Percentiles rank a stretch among this genome's conserved stretches.
Conservation (phyloP, 352 stramenopile species). For the Pythium aquatile region DNA sequence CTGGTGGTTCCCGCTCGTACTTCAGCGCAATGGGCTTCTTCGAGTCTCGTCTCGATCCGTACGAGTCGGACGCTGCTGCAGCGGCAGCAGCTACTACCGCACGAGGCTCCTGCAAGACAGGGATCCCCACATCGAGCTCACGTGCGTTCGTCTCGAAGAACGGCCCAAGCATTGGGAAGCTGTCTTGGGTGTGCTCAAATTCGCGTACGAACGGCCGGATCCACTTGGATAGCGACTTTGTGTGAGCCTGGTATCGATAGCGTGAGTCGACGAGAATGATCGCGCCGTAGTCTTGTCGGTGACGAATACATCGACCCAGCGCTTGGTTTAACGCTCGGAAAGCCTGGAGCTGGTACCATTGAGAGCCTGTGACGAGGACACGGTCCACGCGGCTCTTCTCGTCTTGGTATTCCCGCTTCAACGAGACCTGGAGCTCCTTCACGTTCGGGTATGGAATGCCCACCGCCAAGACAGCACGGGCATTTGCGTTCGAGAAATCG, state of each 20-base stretch:
- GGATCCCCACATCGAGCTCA: constrained; percentile 34
- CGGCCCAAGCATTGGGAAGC: constrained; percentile 51
- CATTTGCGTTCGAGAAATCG: constrained; percentile 98
- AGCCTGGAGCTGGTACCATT: constrained; percentile 98
- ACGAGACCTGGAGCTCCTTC: constrained; percentile 88
- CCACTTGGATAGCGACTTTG: constrained; percentile 76
- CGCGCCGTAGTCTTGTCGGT: constrained; percentile 96
- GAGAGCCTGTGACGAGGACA: constrained; percentile 62
- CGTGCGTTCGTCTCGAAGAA: constrained; percentile 65
- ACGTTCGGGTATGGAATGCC: constrained; percentile 97
- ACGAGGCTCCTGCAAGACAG: not conserved
- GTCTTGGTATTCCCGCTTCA: constrained; percentile 85
- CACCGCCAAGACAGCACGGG: constrained; percentile 95
- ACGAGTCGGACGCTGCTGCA: not conserved
- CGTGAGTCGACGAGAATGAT: constrained; percentile 96
- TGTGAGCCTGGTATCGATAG: constrained; percentile 61
- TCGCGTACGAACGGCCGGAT: constrained; percentile 73
- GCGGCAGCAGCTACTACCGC: not conserved
- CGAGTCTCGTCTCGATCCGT: not conserved
- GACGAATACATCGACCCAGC: constrained; percentile 97
- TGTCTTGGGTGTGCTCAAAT: constrained; percentile 64
- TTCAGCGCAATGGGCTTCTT: constrained; percentile 33
- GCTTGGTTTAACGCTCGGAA: constrained; percentile 99
- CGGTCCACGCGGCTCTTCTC: constrained; percentile 62
- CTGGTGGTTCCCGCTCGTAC: constrained; percentile 35